Percentiles rank a stretch among this genome's conserved stretches.
Evolutionary conservation across 139 green algal species (phyloP).

Genomic region (Mesotaenium endlicherianum): DNA sequence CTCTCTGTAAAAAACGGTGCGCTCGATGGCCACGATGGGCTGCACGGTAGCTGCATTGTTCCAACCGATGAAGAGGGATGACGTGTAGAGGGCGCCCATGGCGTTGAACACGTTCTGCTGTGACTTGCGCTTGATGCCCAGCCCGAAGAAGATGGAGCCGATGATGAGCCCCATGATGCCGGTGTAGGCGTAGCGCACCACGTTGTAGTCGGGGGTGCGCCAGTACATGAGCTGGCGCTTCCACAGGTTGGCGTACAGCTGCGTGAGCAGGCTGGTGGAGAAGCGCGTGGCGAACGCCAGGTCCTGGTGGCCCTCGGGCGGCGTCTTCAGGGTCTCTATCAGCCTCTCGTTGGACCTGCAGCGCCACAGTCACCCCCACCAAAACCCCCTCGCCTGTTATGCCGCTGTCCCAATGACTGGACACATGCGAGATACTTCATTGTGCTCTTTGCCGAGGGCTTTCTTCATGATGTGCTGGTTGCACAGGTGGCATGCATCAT

Average conservation of each 20-base stretch:
- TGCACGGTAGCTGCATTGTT: conserved; percentile 55
- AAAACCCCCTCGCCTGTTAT: no score
- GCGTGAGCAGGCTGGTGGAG: neutral
- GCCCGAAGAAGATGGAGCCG: neutral
- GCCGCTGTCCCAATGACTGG: no score
- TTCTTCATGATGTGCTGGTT: no score
- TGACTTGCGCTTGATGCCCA: neutral
- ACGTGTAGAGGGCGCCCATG: conserved; percentile 53
- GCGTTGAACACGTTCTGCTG: conserved; percentile 56
- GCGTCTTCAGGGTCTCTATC: neutral
- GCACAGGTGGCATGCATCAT: no score
- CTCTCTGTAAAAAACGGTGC: conserved; percentile 53
- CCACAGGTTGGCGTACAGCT: conserved; percentile 4
- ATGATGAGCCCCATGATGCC: conserved; percentile 2
- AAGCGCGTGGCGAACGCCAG: neutral
- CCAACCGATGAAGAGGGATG: conserved; percentile 58
- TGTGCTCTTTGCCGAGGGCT: no score
- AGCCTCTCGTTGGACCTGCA: conserved; percentile 7
- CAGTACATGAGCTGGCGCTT: conserved; percentile 32
- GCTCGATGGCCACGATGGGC: conserved; percentile 45
- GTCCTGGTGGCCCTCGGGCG: neutral
- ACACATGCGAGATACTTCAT: no score
- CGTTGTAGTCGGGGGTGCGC: conserved; percentile 21
- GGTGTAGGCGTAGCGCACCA: neutral
- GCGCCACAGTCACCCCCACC: neutral